Evolutionary conservation across 148 eudicot species (phyloP), one percentile per base, ranked within the genome.

Genomic region (Nepenthes mirabilis): DNA sequence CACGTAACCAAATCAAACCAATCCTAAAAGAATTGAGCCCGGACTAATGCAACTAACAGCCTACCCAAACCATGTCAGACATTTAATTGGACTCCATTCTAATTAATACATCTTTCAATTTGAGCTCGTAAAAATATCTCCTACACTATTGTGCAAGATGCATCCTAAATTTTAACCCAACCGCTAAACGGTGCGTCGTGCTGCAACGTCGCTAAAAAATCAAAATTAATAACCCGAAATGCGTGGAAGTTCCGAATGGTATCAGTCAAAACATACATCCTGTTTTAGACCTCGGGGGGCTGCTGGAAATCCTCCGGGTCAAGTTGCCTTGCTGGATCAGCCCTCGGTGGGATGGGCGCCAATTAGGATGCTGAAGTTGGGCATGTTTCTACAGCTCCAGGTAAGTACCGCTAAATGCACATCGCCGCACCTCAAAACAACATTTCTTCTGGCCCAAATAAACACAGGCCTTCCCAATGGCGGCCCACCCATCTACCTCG

Each of bases 301-400:
- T 88, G 96, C 76, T 93, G 98, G 67, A 93, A 93, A 62, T 88
- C 88, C 34, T 93, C 96, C 97, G 96, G 88, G 61, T 87, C 97
- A 52, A 91, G 84, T 71, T 83, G 93, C 56, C 94, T 72, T 13
- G 86, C 90, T 54, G 96, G 94, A 72, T 91, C 97, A 55, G 88
- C 75, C 72, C 70, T 88, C 37, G 97, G 83, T 54, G 96, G 97
- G 60, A 85, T 54, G 96, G 97, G 60, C 81, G 73, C 4, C 90
- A 84, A 69, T 85, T 74, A 66, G 97, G 97, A 57, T 91, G 97
- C 65, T 85, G 81, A 59, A 79, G 59, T 60, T 76, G 75, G 59
- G 94, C 96, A 75, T 91, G 97, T 63, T 82, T 78, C 69, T 75
- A 81, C 61, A 91, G 94, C 73, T 91, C 97, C 69, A 63, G 65